Evolutionary conservation across 345 rosid species (phyloP), one percentile per base, ranked within the genome.

Genomic region (Eucalyptus virginea): DNA sequence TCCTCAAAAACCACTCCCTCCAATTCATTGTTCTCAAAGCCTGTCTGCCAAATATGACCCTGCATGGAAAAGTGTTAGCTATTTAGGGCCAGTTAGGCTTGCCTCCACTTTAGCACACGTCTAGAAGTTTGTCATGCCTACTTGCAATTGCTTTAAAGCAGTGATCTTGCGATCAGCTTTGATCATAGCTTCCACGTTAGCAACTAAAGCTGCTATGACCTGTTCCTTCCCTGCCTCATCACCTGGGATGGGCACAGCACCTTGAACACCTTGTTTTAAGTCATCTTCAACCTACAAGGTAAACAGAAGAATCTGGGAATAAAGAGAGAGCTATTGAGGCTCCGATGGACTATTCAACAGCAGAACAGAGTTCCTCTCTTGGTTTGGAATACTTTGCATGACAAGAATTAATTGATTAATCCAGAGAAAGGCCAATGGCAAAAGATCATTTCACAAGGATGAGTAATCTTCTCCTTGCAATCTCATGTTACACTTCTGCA

Each of bases 21-120:
- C 91, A 98, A 90, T 90, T 98, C 99, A 88, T 94, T 93, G 86
- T 92, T 94, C 88, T 93, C 91, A 72, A 93, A 98, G 32, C 99
- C 99, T 3, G 99, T 98, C 91, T 90, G 94, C 99, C 99, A 98
- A 91, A 98, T 94, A 93, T 98, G 99, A 90, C 99, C 99, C 99
- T 98, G 94, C 69, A 89, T 30, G 45, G 89, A 42, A 89, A 81
- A 34, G 58, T 88, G 37, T 88, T 47, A 51, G 58, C 60, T 45
- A 85, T 89, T 45, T 32, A 86, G 7, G 47, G 23, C 30, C 85
- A 77, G 85, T 40, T 77, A 77, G 85, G 85, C 85, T 21, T 77
- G 85, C 85, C 85, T 77, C 85, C 85, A 77, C 85, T 77, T 45
- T 81, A 56, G 42, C 44, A 86, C 87, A 86, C 18, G 60, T 80